Conservation (phyloP, 306 rosid species). For the Arachis hypogaea region DNA sequence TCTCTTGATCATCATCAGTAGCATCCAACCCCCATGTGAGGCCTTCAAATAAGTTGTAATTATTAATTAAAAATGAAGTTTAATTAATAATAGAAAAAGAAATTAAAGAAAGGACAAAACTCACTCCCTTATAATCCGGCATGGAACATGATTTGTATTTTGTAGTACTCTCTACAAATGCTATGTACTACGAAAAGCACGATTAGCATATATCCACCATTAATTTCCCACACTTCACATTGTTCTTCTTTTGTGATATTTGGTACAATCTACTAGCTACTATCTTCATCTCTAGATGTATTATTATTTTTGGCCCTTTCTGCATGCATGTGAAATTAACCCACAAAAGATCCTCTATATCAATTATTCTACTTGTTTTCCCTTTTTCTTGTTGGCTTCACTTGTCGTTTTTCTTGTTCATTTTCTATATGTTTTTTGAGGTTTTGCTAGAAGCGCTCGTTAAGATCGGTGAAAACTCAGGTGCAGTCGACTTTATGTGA, state of each 20-base stretch:
- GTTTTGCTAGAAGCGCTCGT: too few species aligned
- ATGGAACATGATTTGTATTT: slow-evolving; percentile 47
- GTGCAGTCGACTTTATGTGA: too few species aligned
- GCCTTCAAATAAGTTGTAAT: slow-evolving; percentile 32
- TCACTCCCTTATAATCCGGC: slow-evolving; percentile 61
- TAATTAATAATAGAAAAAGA: not conserved
- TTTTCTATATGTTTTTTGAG: slow-evolving; percentile 9
- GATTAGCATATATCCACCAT: slow-evolving; percentile 3
- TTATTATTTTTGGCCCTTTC: not conserved
- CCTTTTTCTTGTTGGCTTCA: not conserved
- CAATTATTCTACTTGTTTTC: not conserved
- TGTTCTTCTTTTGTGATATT: slow-evolving; percentile 8
- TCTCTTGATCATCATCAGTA: slow-evolving; percentile 8
- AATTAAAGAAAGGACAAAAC: slow-evolving; percentile 42
- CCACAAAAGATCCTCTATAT: not conserved
- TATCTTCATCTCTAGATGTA: not conserved
- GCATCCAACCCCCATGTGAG: slow-evolving; percentile 70
- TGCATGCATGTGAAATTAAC: not conserved
- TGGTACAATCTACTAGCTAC: not conserved
- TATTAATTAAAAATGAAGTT: too few species aligned
- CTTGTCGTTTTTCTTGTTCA: not conserved
- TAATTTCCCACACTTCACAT: not conserved
- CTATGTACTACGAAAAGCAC: slow-evolving; percentile 25
- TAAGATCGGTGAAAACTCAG: too few species aligned
- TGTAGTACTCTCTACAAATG: not conserved